A percentile compares a stretch with the other conserved stretches of the same genome.
phyloP scores from a whole-genome alignment of 257 asterid genomes.

The Solanum bulbocastanum region DNA sequence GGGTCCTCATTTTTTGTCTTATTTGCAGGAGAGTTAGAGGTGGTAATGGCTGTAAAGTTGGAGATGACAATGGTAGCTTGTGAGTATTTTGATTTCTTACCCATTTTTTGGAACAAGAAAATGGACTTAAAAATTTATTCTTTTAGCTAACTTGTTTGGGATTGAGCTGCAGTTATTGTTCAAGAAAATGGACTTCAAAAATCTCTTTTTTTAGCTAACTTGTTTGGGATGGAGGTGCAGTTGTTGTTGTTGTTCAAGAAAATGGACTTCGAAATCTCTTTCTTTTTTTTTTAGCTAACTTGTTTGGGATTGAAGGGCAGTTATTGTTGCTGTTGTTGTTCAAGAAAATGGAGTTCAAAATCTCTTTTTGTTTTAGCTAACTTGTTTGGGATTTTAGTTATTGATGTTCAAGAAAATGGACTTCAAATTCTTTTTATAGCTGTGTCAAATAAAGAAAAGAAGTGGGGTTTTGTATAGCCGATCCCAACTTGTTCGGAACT shows the following conservation, averaged over 20 bases:
- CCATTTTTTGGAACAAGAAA: background rate
- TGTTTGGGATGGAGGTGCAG: background rate
- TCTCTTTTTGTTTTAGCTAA: background rate
- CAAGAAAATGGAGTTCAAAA: background rate
- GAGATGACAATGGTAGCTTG: conserved; percentile 99
- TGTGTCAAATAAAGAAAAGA: background rate
- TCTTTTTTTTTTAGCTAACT: background rate
- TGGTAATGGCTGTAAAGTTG: conserved; percentile 96
- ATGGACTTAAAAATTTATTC: background rate
- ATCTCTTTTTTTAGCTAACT: background rate
- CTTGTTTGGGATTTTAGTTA: background rate
- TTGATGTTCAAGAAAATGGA: background rate
- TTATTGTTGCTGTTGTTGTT: background rate
- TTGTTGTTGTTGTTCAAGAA: too few relatives aligned
- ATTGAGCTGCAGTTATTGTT: background rate
- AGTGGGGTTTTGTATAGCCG: background rate
- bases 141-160: background rate
- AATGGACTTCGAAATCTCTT: background rate
- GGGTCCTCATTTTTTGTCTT: conserved; percentile 4
- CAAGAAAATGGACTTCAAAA: background rate
- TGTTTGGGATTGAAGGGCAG: background rate
- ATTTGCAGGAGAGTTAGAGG: conserved; percentile 85
- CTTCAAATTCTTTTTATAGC: background rate
- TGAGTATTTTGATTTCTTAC: conserved; percentile 24
- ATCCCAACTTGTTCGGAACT: background rate